phyloP scores from a whole-genome alignment of 2,329 filamentous ascomycete genomes.

The Zalaria obscura region DNA sequence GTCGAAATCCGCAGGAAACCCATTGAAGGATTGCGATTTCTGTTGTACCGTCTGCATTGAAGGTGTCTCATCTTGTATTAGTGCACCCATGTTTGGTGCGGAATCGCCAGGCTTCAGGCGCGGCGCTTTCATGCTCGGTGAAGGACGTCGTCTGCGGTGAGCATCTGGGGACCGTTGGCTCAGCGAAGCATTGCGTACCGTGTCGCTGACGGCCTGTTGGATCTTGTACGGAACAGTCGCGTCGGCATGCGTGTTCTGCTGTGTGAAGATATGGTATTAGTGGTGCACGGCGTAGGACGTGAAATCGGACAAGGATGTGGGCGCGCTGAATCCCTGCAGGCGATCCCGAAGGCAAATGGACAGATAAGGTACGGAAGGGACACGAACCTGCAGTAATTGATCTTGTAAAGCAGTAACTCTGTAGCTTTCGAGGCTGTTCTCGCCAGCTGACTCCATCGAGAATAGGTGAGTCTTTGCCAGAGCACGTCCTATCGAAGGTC shows the following conservation, averaged over 20 bases:
- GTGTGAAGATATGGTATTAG: neutral
- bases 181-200: neutral
- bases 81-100: conserved; percentile 1
- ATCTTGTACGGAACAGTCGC: neutral
- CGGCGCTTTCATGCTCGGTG: conserved; percentile 3
- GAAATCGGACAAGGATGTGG: too few species aligned
- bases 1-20: conserved; percentile 15
- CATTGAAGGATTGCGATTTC: conserved; percentile 21
- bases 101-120: conserved; percentile 4
- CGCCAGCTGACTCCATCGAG: neutral
- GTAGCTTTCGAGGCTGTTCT: conserved; percentile 7
- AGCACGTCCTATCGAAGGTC: too few species aligned
- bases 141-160: neutral
- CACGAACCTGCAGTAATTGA: conserved; percentile 4
- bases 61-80: conserved; percentile 3
- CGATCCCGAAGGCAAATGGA: neutral
- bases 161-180: neutral
- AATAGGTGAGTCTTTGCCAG: too few species aligned
- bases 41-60: conserved; percentile 1
- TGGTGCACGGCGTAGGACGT: conserved; percentile 1
- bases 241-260: neutral
- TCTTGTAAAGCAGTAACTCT: conserved; percentile 3
- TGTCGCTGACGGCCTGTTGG: neutral
- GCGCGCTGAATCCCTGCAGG: neutral
- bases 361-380: neutral